Evolutionary conservation across 2,329 filamentous ascomycete genomes (phyloP).

Genomic region (Aquanectria penicillioides): DNA sequence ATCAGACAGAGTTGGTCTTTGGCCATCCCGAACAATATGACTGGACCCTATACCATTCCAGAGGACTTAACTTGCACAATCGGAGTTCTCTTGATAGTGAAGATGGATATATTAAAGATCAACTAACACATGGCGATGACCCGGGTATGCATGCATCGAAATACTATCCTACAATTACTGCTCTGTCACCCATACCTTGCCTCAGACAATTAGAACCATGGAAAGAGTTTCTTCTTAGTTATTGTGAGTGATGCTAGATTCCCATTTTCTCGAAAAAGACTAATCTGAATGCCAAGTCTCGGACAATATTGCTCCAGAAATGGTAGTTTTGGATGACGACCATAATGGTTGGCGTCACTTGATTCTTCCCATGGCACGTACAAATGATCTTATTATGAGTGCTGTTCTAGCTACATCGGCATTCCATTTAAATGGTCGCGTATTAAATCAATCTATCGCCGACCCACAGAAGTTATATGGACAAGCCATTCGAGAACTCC

Average conservation of each 20-base stretch:
- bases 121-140: too few species aligned
- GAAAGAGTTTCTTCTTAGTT: conserved; percentile 7
- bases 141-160: too few species aligned
- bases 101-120: too few species aligned
- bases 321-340: conserved; percentile 35
- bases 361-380: conserved; percentile 31
- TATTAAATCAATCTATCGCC: background rate
- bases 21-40: too few species aligned
- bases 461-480: conserved; percentile 20
- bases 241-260: conserved; percentile 10
- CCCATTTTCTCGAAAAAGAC: too few species aligned
- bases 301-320: conserved; percentile 30
- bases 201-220: background rate
- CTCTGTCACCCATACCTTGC: background rate
- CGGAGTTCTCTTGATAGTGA: too few species aligned
- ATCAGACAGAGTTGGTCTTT: too few species aligned
- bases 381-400: conserved; percentile 34
- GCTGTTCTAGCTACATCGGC: conserved; percentile 40
- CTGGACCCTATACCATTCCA: too few species aligned
- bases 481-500: conserved; percentile 26
- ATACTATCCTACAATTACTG: too few species aligned
- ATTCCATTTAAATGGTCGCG: too few species aligned
- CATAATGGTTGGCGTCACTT: conserved; percentile 36
- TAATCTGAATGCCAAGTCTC: conserved; percentile 23
- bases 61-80: too few species aligned